Evolutionary conservation across 305 asterid species (phyloP), one percentile per base, ranked within the genome.

Genomic region (Plantago coronopus): DNA sequence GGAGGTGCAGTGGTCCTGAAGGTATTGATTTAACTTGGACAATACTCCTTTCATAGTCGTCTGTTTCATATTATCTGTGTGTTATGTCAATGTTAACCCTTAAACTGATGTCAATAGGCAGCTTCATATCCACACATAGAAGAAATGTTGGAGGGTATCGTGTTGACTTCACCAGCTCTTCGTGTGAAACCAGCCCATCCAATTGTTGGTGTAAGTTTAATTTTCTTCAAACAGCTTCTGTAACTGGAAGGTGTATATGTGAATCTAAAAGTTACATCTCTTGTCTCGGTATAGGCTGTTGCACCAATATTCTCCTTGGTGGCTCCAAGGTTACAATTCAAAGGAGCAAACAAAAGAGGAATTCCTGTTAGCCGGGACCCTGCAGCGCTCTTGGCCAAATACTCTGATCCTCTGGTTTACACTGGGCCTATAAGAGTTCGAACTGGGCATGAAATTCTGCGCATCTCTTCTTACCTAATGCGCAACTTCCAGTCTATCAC

Each of bases 291-390:
- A 61, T 67, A 91, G 98, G 98, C 95, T 18, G 84, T 91, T 63
- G 98, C 98, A 17, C 98, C 95, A 44, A 70, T 93, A 54, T 89
- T 93, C 61, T 93, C 99, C 5, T 68, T 93, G 75, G 91, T 93
- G 63, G 97, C 79, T 66, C 99, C 99, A 58, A 85, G 91, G 76
- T 82, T 85, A 73, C 99, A 93, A 74, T 93, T 93, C 83, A 93
- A 89, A 81, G 99, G 99, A 61, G 95, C 99, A 31, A 90, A 93
- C 76, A 93, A 85, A 64, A 79, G 88, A 68, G 99, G 99, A 53
- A 87, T 93, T 54, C 97, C 99, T n/a, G 99, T 93, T 67, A 80
- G 97, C 40, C 79, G 99, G 53, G 99, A 93, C 61, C 99, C 99
- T 22, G 96, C 91, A 19, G 99, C 99, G 10, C 88, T 93, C 34